Evolutionary conservation across 1,139 yeast species (phyloP).

Genomic region (Saccharomycopsis hybrid): DNA sequence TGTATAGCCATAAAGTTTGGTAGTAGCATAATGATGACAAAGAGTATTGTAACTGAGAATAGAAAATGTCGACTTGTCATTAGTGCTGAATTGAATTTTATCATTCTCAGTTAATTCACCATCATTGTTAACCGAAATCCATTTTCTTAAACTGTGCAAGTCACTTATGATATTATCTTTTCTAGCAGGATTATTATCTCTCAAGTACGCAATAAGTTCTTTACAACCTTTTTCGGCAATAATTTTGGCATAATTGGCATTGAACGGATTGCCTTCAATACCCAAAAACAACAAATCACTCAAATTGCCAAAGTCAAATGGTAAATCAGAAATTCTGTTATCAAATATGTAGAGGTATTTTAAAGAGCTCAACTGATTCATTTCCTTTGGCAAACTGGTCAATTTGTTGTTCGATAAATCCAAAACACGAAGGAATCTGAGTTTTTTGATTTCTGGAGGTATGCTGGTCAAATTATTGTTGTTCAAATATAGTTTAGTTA

Average conservation of each 20-base stretch:
- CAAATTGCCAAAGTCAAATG: conserved; percentile 79
- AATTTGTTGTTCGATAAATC: conserved; percentile 80
- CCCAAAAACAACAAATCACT: conserved; percentile 85
- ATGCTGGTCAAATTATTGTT: conserved; percentile 70
- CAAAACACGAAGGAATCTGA: conserved; percentile 71
- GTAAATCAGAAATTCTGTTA: conserved; percentile 69
- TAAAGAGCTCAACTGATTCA: conserved; percentile 77
- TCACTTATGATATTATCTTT: conserved; percentile 5
- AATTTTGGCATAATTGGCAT: conserved; percentile 54
- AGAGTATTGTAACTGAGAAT: conserved; percentile 83
- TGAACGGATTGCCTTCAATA: conserved; percentile 87
- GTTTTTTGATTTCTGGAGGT: conserved; percentile 64
- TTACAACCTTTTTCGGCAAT: conserved; percentile 81
- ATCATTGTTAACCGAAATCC: conserved; percentile 74
- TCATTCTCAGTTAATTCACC: conserved; percentile 51
- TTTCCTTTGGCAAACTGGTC: conserved; percentile 65
- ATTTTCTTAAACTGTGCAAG: conserved; percentile 41
- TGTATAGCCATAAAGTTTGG: conserved; percentile 86
- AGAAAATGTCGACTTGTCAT: conserved; percentile 47
- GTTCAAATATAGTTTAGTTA: conserved; percentile 80
- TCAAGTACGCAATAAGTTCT: conserved; percentile 68
- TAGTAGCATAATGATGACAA: conserved; percentile 94
- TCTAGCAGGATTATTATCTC: conserved; percentile 72
- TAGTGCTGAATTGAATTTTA: conserved; percentile 27
- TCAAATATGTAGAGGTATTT: conserved; percentile 83